Evolutionary conservation across 1,139 yeast species (phyloP), one percentile per base, ranked within the genome.

Genomic region (Nakaseomyces sp.): DNA sequence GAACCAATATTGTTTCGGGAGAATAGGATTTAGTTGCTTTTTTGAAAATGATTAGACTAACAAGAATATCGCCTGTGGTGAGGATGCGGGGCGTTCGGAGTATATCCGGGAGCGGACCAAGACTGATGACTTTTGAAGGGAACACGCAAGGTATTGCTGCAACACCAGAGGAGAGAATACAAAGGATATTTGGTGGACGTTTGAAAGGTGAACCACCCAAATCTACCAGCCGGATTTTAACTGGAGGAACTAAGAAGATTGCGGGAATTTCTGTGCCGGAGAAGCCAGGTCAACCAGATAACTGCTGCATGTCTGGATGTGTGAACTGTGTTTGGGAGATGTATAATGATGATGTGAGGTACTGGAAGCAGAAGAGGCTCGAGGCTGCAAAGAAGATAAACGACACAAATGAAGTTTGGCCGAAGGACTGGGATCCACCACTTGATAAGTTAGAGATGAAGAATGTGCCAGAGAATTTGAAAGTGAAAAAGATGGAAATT

Each of bases 301-400:
- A 89, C 62, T 91, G 98, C 63, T 91, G 98, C 63, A 88, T 88
- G 95, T 81, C 94, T 50, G 98, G 98, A 1, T 91, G 98, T 63
- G 79, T 87, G 33, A 86, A 89, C 63, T 91, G 98, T 64, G 97
- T 91, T 1, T 91, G 97, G 97, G 96, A 89, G 55, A 67, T 85
- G 45, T 91, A 77, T 62, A 81, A 83, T 53, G 96, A 89, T 44
- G 97, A 91, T 60, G 57, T 89, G 42, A 80, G 78, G 51, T 88
- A 87, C 22, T 91, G 96, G 95, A 76, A 78, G 55, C 60, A 52
- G 1, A 66, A 71, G 54, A 70, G 95, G 28, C 64, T 65, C 41
- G 62, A 70, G 47, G 96, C 96, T 0, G 85, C 82, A 0, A 47
- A 63, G n/a, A 66, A 65, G 18, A 66, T 88, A 40, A 65, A 58